phyloP scores from a whole-genome alignment of 768 basidiomycete species.

The Tulasnella sp. region DNA sequence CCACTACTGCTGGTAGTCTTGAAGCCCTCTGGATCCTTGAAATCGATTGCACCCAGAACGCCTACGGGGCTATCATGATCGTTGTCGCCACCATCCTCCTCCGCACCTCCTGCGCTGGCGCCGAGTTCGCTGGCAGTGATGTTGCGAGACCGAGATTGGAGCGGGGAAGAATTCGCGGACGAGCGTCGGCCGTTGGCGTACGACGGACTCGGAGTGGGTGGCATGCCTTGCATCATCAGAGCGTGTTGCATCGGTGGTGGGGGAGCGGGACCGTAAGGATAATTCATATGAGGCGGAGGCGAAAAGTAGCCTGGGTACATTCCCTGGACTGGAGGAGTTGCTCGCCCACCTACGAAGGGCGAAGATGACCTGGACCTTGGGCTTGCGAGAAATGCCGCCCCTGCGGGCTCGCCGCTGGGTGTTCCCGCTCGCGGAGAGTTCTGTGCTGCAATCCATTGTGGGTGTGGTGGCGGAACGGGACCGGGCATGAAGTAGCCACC shows the following conservation, averaged over 20 bases:
- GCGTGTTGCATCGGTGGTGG: conserved; percentile 1
- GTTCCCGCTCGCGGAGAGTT: conserved; percentile 4
- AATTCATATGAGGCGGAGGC: background rate
- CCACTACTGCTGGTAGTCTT: background rate
- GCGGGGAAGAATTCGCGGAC: background rate
- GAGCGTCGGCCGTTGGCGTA: background rate
- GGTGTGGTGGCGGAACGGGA: background rate
- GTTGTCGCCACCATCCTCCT: background rate
- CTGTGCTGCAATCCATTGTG: background rate
- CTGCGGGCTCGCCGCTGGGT: background rate
- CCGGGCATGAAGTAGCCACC: background rate
- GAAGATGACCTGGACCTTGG: background rate
- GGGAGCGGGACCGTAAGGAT: background rate
- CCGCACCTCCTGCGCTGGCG: background rate
- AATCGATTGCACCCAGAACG: background rate
- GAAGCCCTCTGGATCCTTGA: background rate
- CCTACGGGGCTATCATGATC: background rate
- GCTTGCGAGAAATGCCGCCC: background rate
- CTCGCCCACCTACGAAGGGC: conserved; percentile 13
- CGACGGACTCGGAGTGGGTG: background rate
- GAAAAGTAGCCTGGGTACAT: background rate
- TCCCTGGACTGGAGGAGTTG: background rate
- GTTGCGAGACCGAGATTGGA: background rate
- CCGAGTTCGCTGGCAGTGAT: background rate
- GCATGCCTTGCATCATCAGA: background rate